Evolutionary conservation across 2,329 filamentous ascomycete genomes (phyloP).

Genomic region (Gaeumannomyces sp.): DNA sequence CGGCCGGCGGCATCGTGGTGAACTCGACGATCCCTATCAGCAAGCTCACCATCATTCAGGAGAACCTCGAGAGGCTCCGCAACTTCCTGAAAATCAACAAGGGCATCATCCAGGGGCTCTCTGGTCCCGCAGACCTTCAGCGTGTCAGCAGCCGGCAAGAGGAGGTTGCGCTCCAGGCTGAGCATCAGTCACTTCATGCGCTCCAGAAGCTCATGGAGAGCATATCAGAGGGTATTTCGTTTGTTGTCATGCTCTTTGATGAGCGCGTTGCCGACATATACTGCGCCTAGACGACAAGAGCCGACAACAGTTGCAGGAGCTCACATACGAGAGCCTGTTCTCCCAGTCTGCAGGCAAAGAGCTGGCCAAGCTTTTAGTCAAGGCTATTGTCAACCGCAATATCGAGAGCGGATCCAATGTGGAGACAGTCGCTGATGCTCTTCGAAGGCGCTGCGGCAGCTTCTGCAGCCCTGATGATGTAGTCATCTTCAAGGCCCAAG

Average conservation of each 20-base stretch:
- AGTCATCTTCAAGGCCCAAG: conserved; percentile 96
- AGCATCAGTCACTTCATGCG: conserved; percentile 86
- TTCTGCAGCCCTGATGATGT: conserved; percentile 98
- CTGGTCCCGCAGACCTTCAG: conserved; percentile 81
- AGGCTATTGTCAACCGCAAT: conserved; percentile 95
- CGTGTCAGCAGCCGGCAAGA: conserved; percentile 77
- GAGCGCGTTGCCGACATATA: conserved; percentile 89
- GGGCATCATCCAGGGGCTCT: conserved; percentile 84
- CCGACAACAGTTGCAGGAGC: conserved; percentile 61
- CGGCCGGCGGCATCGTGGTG: conserved; percentile 54
- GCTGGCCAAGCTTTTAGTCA: conserved; percentile 88
- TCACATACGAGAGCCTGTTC: conserved; percentile 88
- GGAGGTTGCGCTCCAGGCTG: conserved; percentile 84
- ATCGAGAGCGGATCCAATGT: conserved; percentile 96
- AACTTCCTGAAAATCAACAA: conserved; percentile 84
- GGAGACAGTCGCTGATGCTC: conserved; percentile 92
- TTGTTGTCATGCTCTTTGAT: conserved; percentile 90
- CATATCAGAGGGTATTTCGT: conserved; percentile 94
- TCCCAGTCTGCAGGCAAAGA: conserved; percentile 73
- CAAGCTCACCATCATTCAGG: conserved; percentile 73
- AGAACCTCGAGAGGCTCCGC: conserved; percentile 70
- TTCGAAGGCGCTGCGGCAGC: conserved; percentile 85
- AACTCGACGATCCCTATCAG: conserved; percentile 57
- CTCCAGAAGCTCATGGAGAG: conserved; percentile 79
- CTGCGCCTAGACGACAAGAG: conserved; percentile 63